These are phyloP conservation scores for Trichoderma sp. DNA, from an alignment of 2,329 filamentous ascomycete genomes.

Conservation along the genomic window DNA sequence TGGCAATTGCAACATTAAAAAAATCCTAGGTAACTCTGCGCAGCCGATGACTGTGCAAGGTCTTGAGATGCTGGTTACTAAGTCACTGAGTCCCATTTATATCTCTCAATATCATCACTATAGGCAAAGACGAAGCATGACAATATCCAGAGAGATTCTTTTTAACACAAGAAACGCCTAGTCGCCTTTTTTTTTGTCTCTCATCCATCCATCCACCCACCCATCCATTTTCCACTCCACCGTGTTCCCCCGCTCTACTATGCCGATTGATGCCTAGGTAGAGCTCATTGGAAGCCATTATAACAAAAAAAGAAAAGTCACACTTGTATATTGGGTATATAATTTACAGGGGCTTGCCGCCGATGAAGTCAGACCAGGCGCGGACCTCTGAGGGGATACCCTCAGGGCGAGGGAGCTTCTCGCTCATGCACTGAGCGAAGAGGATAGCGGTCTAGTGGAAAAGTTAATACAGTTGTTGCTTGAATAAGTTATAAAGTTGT, in stretches of 20 bases:
- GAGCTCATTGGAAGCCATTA: slow-evolving; percentile 4
- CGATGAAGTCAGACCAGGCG: slow-evolving; percentile 94
- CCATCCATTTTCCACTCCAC: neutral
- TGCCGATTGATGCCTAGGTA: neutral
- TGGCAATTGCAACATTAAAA: neutral
- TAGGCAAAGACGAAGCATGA: neutral
- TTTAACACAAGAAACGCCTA: neutral
- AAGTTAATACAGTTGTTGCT: neutral
- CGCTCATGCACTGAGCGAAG: slow-evolving; percentile 94
- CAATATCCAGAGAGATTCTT: neutral
- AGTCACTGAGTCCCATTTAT: neutral
- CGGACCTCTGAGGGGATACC: slow-evolving; percentile 89
- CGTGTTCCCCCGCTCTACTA: neutral
- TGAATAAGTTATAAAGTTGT: neutral
- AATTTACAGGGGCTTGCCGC: slow-evolving; percentile 71
- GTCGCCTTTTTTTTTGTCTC: neutral
- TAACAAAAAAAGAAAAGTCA: neutral
- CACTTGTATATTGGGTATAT: slow-evolving; percentile 13
- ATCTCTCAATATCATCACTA: neutral
- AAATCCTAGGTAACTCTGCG: neutral
- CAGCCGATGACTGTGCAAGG: neutral
- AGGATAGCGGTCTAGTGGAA: slow-evolving; percentile 77
- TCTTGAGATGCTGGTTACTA: neutral
- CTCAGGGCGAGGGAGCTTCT: slow-evolving; percentile 85
- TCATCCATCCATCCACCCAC: neutral